phyloP scores from a whole-genome alignment of 1,284 basidiomycete genomes.

The Austroboletus novae-zelandiae region DNA sequence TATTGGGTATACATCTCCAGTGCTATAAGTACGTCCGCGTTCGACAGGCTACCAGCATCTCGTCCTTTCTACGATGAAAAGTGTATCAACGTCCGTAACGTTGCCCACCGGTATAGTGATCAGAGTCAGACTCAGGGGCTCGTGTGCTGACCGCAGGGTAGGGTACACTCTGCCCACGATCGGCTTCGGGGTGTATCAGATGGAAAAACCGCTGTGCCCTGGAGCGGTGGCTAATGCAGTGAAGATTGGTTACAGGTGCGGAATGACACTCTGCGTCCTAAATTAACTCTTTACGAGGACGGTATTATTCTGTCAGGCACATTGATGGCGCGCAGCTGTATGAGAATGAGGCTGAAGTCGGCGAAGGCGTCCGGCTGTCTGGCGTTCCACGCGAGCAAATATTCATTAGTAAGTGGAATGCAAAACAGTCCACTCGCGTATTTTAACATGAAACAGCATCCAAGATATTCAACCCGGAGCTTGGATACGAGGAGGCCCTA shows the following conservation, averaged over 20 bases:
- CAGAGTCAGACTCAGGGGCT: background rate
- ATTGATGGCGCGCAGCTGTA: constrained; percentile 27
- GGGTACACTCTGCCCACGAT: constrained; percentile 27
- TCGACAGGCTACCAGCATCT: background rate
- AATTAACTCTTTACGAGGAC: background rate
- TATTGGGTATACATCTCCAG: background rate
- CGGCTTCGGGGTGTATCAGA: constrained; percentile 25
- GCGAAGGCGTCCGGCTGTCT: constrained; percentile 20
- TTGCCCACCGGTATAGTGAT: constrained; percentile 15
- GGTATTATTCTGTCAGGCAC: constrained; percentile 15
- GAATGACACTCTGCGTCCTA: background rate
- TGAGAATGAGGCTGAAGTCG: constrained; percentile 25
- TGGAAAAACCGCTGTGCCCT: constrained; percentile 11
- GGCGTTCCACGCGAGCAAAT: constrained; percentile 27
- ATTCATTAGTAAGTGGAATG: constrained; percentile 26
- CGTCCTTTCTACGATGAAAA: constrained; percentile 9
- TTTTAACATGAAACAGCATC: constrained; percentile 19
- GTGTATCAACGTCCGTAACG: constrained; percentile 7
- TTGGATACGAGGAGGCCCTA: constrained; percentile 37
- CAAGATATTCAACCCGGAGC: constrained; percentile 8
- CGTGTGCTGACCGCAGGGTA: constrained; percentile 4
- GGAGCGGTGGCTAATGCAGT: constrained; percentile 22
- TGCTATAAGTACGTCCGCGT: constrained; percentile 7
- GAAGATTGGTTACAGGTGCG: constrained; percentile 26
- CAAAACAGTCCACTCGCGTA: background rate